Evolutionary conservation across 140 eudicot genomes (phyloP), one percentile per base, ranked within the genome.

Genomic region (Ambrosia hybrid): DNA sequence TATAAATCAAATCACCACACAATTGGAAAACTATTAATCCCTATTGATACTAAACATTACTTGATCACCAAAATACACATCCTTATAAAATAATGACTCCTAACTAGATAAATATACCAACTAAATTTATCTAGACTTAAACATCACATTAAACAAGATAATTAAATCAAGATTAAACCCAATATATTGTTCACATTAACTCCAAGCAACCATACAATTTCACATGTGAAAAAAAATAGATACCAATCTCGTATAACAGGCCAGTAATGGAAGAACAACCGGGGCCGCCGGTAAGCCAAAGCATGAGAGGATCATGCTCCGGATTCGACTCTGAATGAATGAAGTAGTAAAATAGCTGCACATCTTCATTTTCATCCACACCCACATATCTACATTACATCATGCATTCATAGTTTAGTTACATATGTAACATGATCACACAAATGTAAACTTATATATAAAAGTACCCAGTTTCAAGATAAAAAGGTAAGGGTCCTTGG

Each of bases 251-350:
- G 4, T 37, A 62, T 3, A 38, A 0, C 21, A 62, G 30, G 49
- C 67, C 67, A 48, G 67, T 4, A 9, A 51, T 51, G 57, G 57
- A 9, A 51, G 57, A 51, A 51, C 57, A 51, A 51, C 57, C 57
- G 1, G 57, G 57, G 2, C 57, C 57, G 1, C 57, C 57, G 16
- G 57, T 13, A 13, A 51, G 13, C 57, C 57, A 51, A 13, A 51
- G 57, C 57, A 51, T 51, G 57, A 51, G 57, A 12, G 57, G 57
- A 51, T 51, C 57, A 51, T 51, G 57, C 3, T 51, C 57, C 13
- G 57, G 57, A 51, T 51, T 16, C 15, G 57, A 51, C 57, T 51
- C 57, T 9, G 57, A 51, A 5, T 13, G 9, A 51, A 51, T 51
- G 57, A 51, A 51, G 16, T 51, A 51, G 57, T 51, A 51, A 51